These are phyloP conservation scores for Ogataea thermomethanolica DNA, from an alignment of 805 yeast species.

Conservation along the genomic window DNA sequence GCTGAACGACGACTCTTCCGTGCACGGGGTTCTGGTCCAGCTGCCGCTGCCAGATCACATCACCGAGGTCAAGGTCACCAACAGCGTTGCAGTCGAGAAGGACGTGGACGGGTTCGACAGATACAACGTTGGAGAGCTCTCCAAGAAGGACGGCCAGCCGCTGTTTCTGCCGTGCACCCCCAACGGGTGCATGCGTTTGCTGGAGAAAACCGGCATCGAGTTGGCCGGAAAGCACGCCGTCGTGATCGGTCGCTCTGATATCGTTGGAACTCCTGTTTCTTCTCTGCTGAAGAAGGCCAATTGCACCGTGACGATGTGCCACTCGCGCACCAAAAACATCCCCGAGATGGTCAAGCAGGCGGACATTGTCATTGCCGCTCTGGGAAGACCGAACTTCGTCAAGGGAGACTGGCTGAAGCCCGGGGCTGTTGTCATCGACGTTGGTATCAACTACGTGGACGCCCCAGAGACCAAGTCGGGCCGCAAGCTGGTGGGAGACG, in stretches of 20 bases:
- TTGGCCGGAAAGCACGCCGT: conserved; percentile 72
- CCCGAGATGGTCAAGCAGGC: conserved; percentile 51
- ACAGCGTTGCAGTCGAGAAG: conserved; percentile 60
- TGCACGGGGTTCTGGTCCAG: conserved; percentile 75
- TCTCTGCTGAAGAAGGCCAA: conserved; percentile 64
- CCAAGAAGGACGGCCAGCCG: conserved; percentile 71
- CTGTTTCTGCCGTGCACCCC: conserved; percentile 80
- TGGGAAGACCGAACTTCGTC: conserved; percentile 68
- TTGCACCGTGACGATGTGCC: conserved; percentile 76
- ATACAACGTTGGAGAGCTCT: conserved; percentile 70
- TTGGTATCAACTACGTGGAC: conserved; percentile 73
- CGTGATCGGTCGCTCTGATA: conserved; percentile 80
- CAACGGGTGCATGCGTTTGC: conserved; percentile 67
- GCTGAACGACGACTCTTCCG: conserved; percentile 55
- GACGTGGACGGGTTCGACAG: conserved; percentile 87
- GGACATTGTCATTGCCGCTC: conserved; percentile 75
- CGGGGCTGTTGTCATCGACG: conserved; percentile 72
- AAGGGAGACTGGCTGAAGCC: conserved; percentile 71
- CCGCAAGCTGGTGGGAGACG: conserved; percentile 73
- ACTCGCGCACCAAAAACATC: conserved; percentile 57
- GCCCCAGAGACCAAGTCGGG: conserved; percentile 69
- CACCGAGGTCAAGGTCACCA: conserved; percentile 63
- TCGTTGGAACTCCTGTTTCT: conserved; percentile 80
- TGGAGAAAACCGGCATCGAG: conserved; percentile 52
- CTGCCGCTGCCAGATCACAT: conserved; percentile 72